Conservation (phyloP, 352 stramenopile genomes). For the Phytophthora cryptogea region DNA sequence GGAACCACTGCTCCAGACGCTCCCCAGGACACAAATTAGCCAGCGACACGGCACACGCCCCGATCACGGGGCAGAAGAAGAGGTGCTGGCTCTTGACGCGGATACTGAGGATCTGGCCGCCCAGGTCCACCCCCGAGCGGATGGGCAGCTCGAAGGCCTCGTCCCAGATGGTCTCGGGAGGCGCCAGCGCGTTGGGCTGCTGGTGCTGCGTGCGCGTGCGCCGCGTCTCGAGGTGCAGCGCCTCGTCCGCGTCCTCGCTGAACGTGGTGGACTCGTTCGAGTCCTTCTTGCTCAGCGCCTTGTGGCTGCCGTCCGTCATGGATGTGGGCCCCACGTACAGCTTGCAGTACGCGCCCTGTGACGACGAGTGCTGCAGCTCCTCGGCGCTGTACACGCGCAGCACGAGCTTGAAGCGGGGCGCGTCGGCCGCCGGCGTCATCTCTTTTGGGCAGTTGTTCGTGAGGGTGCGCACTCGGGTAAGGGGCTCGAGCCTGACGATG, state of each 20-base stretch:
- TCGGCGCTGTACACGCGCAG: constrained; percentile 61
- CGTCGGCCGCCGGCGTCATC: constrained; percentile 13
- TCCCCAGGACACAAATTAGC: constrained; percentile 46
- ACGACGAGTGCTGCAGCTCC: constrained; percentile 50
- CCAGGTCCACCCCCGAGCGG: constrained; percentile 20
- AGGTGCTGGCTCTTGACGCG: constrained; percentile 73
- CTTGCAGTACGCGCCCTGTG: constrained; percentile 71
- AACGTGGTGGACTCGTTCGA: constrained; percentile 26
- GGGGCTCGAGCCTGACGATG: not conserved
- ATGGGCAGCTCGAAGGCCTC: constrained; percentile 59
- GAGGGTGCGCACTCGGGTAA: not conserved
- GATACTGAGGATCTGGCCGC: constrained; percentile 56
- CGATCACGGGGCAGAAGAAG: constrained; percentile 58
- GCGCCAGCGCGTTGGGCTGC: constrained; percentile 34
- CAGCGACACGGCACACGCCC: constrained; percentile 56
- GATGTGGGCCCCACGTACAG: constrained; percentile 58
- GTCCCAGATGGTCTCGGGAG: constrained; percentile 58
- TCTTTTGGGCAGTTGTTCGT: not conserved
- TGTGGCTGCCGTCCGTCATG: constrained; percentile 55
- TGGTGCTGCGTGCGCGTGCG: constrained; percentile 49
- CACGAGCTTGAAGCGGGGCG: constrained; percentile 46
- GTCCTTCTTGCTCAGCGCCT: constrained; percentile 39
- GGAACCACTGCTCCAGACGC: constrained; percentile 60
- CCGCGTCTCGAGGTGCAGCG: constrained; percentile 45
- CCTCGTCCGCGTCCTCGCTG: constrained; percentile 28